Base-by-base conservation (phyloP, 2,329 filamentous ascomycete genomes). In the Aspergillus niger region DNA sequence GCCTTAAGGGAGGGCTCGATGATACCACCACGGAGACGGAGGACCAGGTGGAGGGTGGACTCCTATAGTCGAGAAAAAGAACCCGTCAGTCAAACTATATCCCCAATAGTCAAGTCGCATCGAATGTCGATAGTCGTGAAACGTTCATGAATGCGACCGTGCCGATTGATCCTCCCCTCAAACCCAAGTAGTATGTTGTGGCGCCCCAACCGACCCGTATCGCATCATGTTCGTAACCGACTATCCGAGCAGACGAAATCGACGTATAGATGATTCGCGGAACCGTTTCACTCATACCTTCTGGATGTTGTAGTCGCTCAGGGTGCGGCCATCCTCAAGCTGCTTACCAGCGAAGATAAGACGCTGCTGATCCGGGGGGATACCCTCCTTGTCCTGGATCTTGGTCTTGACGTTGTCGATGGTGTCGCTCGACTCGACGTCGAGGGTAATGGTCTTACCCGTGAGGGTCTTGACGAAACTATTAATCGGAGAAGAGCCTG, bases 401-500 rank as follows among this genome's bases (percentile, higher is more conserved):
- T 97, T 97, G 85, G 89, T 90, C 90, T 98, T 98, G 83, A 98
- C 94, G 89, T 97, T 98, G 89, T 98, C 94, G 86, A 98, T 98
- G 77, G 94, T 97, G 84, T 98, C 94, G 79, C 89, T 92, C 78
- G 92, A 97, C 89, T 97, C 94, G 81, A 97, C 93, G 90, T 98
- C 94, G 77, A 97, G 90, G 83, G 95, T 98, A 87, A 98, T 97
- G 83, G 94, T 98, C 91, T 98, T 98, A 85, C 95, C 94, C 87
- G 94, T 97, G 79, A 97, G 92, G 88, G 94, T 97, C 90, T 97
- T 98, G 85, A 98, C 94, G 90, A 98, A 98, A 89, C 91, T 96
- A 83, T 71, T 62, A 57, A 61, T 63, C 65, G 60, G 32, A 5
- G 13, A 36, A 11, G 13, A 66, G 59, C 54, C 50, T 47, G 57